A percentile compares a stretch with the other conserved stretches of the same genome.
phyloP scores from a whole-genome alignment of 306 rosid species.

The Leucaena leucocephala region DNA sequence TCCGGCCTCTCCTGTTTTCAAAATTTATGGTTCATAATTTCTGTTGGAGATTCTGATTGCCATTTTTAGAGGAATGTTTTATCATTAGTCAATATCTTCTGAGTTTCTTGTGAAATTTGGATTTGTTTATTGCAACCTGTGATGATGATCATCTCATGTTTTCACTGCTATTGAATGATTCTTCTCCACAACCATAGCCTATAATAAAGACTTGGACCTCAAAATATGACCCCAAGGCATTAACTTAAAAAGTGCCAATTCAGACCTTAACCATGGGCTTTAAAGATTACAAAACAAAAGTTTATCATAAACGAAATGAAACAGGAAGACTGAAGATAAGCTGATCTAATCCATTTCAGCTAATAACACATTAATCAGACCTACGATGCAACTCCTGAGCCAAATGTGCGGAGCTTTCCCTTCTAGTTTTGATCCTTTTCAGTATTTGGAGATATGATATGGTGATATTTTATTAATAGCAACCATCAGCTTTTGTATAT shows the following conservation, averaged over 20 bases:
- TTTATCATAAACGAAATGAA: neutral
- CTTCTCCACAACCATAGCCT: constrained; percentile 4
- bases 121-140: constrained; percentile 8
- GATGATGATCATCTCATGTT: constrained; percentile 3
- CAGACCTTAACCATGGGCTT: constrained; percentile 21
- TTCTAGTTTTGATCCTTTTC: neutral
- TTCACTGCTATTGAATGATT: constrained; percentile 27
- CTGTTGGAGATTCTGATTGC: neutral
- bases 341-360: neutral
- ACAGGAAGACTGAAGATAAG: constrained; percentile 5
- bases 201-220: neutral
- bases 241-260: constrained; percentile 17
- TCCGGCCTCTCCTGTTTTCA: constrained; percentile 3
- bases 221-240: neutral
- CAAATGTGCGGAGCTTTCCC: neutral
- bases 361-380: constrained; percentile 9
- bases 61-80: constrained; percentile 9
- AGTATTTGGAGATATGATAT: neutral
- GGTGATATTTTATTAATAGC: neutral
- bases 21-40: neutral
- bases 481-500: neutral
- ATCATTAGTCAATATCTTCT: constrained; percentile 1
- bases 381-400: neutral
- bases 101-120: constrained; percentile 6
- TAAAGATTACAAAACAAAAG: neutral